Conservation (phyloP, 768 basidiomycete genomes). For the Tulasnella sp. region DNA sequence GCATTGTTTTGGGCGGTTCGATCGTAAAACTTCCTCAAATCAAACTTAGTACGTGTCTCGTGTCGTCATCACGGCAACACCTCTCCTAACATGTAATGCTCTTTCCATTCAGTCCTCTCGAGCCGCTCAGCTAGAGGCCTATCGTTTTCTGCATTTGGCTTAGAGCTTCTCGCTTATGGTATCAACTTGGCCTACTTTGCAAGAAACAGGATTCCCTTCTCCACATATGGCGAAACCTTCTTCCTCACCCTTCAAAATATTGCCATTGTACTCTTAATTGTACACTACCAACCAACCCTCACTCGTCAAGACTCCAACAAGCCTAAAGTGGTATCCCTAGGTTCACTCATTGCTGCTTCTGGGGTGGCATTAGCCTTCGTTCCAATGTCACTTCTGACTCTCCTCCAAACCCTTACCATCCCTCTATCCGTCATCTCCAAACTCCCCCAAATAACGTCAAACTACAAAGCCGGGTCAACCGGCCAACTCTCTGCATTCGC, state of each 20-base stretch:
- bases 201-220: slow-evolving; percentile 81
- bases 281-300: slow-evolving; percentile 37
- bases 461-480: slow-evolving; percentile 59
- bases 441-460: slow-evolving; percentile 83
- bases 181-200: slow-evolving; percentile 82
- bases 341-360: slow-evolving; percentile 26
- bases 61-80: not conserved
- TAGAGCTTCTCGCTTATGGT: slow-evolving; percentile 83
- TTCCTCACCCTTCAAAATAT: slow-evolving; percentile 86
- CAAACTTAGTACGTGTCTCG: slow-evolving; percentile 51
- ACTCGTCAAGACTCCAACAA: slow-evolving; percentile 13
- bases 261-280: slow-evolving; percentile 77
- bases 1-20: slow-evolving; percentile 81
- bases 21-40: slow-evolving; percentile 96
- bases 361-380: slow-evolving; percentile 26
- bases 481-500: slow-evolving; percentile 93
- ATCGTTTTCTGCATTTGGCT: slow-evolving; percentile 70
- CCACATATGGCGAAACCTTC: slow-evolving; percentile 93
- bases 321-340: slow-evolving; percentile 23
- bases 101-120: slow-evolving; percentile 40
- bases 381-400: slow-evolving; percentile 40
- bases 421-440: slow-evolving; percentile 89
- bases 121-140: slow-evolving; percentile 75
- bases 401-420: slow-evolving; percentile 74
- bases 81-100: not conserved